phyloP scores from a whole-genome alignment of 2,329 filamentous ascomycete species.

The Coniella lustricola region DNA sequence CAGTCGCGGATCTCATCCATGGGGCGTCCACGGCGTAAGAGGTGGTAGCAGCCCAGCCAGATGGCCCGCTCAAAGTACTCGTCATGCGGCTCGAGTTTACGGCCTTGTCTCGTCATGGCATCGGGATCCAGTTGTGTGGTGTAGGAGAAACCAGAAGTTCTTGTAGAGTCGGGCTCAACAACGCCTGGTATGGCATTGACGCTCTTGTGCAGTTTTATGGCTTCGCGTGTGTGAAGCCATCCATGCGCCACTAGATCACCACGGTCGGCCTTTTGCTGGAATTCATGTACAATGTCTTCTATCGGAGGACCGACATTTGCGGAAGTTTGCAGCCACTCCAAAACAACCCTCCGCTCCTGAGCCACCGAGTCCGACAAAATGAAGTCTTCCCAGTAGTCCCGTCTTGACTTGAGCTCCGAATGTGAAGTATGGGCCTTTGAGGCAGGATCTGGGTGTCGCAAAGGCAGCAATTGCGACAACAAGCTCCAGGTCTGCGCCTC shows the following conservation, averaged over 20 bases:
- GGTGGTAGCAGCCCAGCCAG: conserved; percentile 91
- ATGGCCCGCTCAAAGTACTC: conserved; percentile 83
- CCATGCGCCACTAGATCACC: conserved; percentile 79
- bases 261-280: conserved; percentile 69
- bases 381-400: conserved; percentile 61
- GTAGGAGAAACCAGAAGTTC: conserved; percentile 51
- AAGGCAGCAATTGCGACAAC: conserved; percentile 64
- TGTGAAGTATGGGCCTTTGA: conserved; percentile 20
- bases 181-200: conserved; percentile 60
- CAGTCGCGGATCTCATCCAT: conserved; percentile 72
- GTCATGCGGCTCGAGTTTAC: conserved; percentile 73
- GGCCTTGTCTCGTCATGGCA: conserved; percentile 70
- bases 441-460: conserved; percentile 50
- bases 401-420: conserved; percentile 22
- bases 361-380: conserved; percentile 65
- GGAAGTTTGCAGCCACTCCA: conserved; percentile 80
- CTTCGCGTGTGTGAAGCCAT: conserved; percentile 85
- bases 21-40: conserved; percentile 75
- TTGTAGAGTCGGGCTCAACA: conserved; percentile 55
- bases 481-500: conserved; percentile 91
- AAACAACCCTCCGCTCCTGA: conserved; percentile 68
- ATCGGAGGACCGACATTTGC: conserved; percentile 66
- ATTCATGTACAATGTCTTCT: conserved; percentile 66
- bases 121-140: conserved; percentile 90
- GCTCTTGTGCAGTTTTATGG: conserved; percentile 85